Evolutionary conservation across 768 basidiomycete genomes (phyloP).

Genomic region (Chlorophyllum brunneum): DNA sequence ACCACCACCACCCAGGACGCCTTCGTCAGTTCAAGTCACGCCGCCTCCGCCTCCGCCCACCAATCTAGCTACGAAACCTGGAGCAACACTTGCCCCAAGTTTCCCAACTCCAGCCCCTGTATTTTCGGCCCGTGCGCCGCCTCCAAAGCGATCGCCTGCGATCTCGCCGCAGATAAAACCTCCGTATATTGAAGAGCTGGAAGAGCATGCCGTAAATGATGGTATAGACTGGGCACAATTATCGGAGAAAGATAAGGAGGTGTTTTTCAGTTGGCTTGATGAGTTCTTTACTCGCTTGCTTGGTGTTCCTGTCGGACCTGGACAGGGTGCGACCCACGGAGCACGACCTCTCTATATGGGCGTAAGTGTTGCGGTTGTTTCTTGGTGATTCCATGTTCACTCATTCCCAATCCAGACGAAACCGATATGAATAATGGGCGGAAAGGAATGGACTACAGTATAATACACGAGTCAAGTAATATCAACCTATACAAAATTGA

Average conservation of each 20-base stretch:
- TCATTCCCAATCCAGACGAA: constrained; percentile 19
- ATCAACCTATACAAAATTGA: too few relatives aligned
- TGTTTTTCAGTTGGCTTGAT: constrained; percentile 77
- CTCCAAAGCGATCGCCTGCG: constrained; percentile 12
- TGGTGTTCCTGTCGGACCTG: constrained; percentile 13
- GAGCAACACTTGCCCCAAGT: constrained; percentile 15
- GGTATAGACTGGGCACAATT: constrained; percentile 69
- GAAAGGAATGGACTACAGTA: neutral
- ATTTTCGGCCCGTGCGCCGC: constrained; percentile 19
- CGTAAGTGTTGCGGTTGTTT: constrained; percentile 18
- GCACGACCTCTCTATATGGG: constrained; percentile 19
- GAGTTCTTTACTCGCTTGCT: constrained; percentile 63
- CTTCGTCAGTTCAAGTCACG: neutral
- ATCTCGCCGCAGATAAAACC: neutral
- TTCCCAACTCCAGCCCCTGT: constrained; percentile 16
- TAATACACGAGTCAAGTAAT: neutral
- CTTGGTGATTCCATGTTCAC: neutral
- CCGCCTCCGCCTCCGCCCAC: constrained; percentile 14
- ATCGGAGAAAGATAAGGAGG: constrained; percentile 60
- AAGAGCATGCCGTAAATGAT: constrained; percentile 7
- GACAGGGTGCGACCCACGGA: constrained; percentile 14
- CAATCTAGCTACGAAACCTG: constrained; percentile 14
- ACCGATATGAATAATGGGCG: constrained; percentile 19
- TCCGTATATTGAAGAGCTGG: neutral
- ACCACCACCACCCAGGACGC: constrained; percentile 11